These are phyloP conservation scores for Straminergon stramineum DNA, from an alignment of 225 moss, liverwort and hornwort species.

Conservation along the genomic window DNA sequence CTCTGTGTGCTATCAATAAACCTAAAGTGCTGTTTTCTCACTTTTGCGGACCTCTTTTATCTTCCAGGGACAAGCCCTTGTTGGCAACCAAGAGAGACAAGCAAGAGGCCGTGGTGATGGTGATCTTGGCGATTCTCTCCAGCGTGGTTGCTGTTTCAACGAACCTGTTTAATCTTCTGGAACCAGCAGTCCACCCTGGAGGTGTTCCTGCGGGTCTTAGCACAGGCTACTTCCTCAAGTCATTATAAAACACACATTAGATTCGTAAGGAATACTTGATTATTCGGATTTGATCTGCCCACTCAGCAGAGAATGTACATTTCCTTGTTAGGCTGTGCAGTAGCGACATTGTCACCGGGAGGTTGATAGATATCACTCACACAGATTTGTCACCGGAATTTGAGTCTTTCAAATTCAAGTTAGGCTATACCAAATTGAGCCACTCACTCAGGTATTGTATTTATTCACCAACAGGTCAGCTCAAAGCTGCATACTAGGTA, in stretches of 20 bases:
- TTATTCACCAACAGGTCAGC: background rate
- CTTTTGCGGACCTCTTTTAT: background rate
- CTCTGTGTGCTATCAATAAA: background rate
- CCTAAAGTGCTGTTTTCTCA: background rate
- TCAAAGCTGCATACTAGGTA: background rate
- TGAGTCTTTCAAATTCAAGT: background rate
- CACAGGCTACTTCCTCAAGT: conserved; percentile 27
- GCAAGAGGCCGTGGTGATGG: conserved; percentile 61
- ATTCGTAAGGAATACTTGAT: background rate
- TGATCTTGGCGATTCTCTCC: conserved; percentile 55
- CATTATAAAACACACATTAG: background rate
- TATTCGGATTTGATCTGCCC: background rate
- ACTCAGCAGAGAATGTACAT: conserved; percentile 3
- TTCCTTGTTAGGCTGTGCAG: background rate
- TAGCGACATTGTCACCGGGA: conserved; percentile 2
- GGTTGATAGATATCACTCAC: background rate
- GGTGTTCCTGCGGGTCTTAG: conserved; percentile 7
- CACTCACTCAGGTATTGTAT: background rate
- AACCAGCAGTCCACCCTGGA: background rate
- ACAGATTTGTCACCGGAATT: background rate
- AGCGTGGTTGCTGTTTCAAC: conserved; percentile 64
- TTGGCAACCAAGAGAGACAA: conserved; percentile 65
- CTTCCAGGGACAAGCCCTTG: conserved; percentile 48
- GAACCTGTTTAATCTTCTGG: conserved; percentile 49
- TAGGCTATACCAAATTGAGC: background rate